phyloP scores from a whole-genome alignment of 164 flowering plant genomes.

The Cinnamomum micranthum region DNA sequence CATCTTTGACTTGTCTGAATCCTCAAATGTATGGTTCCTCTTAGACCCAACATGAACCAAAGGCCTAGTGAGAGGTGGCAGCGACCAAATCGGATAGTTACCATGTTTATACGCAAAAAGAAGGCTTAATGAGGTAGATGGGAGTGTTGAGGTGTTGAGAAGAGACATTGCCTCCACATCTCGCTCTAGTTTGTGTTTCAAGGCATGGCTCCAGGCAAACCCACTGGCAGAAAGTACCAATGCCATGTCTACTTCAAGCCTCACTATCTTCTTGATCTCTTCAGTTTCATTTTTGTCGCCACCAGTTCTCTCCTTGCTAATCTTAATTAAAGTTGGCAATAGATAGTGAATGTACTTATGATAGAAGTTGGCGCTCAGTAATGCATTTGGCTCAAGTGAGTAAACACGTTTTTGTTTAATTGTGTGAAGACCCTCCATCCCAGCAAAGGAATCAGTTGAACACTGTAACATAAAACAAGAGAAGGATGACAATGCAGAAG shows the following conservation, averaged over 20 bases:
- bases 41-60: background rate
- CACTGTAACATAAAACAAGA: background rate
- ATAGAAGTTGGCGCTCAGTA: slow-evolving; percentile 8
- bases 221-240: slow-evolving; percentile 21
- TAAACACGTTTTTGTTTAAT: slow-evolving; percentile 21
- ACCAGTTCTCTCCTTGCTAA: background rate
- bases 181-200: slow-evolving; percentile 23
- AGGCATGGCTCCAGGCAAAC: slow-evolving; percentile 32
- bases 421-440: slow-evolving; percentile 15
- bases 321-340: slow-evolving; percentile 20
- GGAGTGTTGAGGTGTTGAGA: slow-evolving; percentile 4
- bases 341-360: slow-evolving; percentile 25
- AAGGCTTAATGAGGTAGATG: background rate
- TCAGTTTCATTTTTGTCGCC: background rate
- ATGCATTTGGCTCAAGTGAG: slow-evolving; percentile 21
- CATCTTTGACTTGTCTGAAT: background rate
- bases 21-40: background rate
- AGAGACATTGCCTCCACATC: background rate
- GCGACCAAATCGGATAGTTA: background rate
- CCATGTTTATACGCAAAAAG: slow-evolving; percentile 3
- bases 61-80: slow-evolving; percentile 9
- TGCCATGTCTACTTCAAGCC: slow-evolving; percentile 36
- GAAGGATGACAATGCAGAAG: background rate
- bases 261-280: slow-evolving; percentile 15
- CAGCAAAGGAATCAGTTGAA: background rate